These are phyloP conservation scores for Salix arbutifolia DNA, from an alignment of 345 rosid species.

Conservation along the genomic window DNA sequence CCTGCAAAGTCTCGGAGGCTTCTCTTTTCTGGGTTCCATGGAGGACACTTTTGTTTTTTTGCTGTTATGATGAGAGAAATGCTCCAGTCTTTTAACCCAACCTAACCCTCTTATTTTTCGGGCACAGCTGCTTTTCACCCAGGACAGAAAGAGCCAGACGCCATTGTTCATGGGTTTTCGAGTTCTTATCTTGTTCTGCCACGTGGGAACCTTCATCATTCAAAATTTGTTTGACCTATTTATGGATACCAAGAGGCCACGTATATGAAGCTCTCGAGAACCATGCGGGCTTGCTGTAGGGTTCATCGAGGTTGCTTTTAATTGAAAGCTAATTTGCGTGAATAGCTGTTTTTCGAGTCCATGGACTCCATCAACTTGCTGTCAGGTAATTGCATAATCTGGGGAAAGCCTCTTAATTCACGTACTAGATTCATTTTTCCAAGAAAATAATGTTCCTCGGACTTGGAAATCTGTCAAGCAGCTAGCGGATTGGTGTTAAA, in stretches of 20 bases:
- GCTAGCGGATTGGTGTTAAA: too few species aligned
- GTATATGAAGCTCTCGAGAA: not conserved
- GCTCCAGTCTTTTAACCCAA: not conserved
- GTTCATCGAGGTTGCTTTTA: too few species aligned
- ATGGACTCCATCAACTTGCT: too few species aligned
- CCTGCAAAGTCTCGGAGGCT: slow-evolving; percentile 4
- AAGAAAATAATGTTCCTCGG: too few species aligned
- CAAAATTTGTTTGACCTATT: not conserved
- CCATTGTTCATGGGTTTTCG: not conserved
- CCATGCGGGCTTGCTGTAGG: not conserved
- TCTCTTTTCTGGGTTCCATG: not conserved
- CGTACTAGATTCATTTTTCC: too few species aligned
- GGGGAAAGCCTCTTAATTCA: too few species aligned
- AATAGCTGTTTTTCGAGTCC: too few species aligned
- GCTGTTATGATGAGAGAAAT: not conserved
- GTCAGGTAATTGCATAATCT: too few species aligned
- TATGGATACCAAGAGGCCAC: not conserved
- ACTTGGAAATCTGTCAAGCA: too few species aligned
- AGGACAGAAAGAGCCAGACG: not conserved
- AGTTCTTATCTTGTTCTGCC: not conserved
- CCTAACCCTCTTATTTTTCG: not conserved
- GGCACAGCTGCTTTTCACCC: not conserved
- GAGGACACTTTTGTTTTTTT: not conserved
- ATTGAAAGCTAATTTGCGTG: too few species aligned
- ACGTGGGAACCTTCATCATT: not conserved